Conservation (phyloP, 768 basidiomycete genomes). For the Chalciporus sphaerocephalus region DNA sequence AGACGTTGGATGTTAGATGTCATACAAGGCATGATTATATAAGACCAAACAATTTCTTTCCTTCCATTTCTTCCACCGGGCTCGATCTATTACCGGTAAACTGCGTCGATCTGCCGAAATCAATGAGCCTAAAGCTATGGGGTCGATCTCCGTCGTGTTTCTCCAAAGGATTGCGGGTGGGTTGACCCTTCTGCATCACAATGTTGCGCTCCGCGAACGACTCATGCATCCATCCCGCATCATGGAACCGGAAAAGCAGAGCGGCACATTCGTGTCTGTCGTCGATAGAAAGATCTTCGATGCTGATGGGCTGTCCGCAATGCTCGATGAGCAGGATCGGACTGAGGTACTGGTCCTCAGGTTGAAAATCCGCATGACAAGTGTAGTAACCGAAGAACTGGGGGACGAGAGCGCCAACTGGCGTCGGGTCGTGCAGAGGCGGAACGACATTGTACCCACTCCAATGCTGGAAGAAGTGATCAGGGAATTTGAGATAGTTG, state of each 20-base stretch:
- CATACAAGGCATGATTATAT: neutral
- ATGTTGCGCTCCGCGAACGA: conserved; percentile 45
- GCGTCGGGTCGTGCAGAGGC: conserved; percentile 41
- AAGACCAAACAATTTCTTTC: conserved; percentile 3
- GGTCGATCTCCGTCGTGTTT: neutral
- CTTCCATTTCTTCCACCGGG: neutral
- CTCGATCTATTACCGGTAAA: neutral
- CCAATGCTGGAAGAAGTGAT: conserved; percentile 29
- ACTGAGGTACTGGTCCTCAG: conserved; percentile 1
- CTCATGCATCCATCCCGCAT: conserved; percentile 33
- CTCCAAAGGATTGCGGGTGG: conserved; percentile 23
- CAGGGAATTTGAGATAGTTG: conserved; percentile 26
- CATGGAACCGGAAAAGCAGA: conserved; percentile 39
- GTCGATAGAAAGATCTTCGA: conserved; percentile 29
- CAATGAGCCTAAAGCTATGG: conserved; percentile 42
- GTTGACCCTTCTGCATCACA: conserved; percentile 39
- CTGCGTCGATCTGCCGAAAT: conserved; percentile 40
- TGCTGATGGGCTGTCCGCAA: conserved; percentile 36
- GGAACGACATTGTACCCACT: conserved; percentile 20
- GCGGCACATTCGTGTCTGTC: conserved; percentile 36
- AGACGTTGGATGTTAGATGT: neutral
- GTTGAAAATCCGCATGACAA: conserved; percentile 13
- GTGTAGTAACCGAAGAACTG: conserved; percentile 62
- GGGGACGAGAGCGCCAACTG: conserved; percentile 50
- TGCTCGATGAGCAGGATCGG: conserved; percentile 22